A percentile compares a stretch with the other conserved stretches of the same genome.
Conservation (phyloP, 176 grass and related monocot species). For the Cocos nucifera region DNA sequence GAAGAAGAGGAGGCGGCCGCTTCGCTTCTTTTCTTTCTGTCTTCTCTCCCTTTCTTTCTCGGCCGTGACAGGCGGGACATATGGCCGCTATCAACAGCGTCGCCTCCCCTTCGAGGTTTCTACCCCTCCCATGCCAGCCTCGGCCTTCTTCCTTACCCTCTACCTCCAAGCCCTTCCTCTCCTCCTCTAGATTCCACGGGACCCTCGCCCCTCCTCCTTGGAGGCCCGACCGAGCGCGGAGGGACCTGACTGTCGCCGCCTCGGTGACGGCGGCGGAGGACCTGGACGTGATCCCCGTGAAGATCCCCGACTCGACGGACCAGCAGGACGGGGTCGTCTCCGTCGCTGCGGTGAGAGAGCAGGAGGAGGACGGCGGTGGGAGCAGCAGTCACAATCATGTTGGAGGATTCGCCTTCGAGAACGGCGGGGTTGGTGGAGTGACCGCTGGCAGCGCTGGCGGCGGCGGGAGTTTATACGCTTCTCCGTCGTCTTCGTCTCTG, state of each 20-base stretch:
- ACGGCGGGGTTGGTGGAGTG: not conserved
- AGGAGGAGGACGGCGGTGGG: slow-evolving; percentile 21
- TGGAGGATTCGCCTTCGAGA: slow-evolving; percentile 15
- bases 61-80: no score
- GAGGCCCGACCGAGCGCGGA: not conserved
- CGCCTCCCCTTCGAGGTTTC: slow-evolving; percentile 4
- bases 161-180: slow-evolving; percentile 2
- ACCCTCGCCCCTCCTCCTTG: no score
- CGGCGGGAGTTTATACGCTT: slow-evolving; percentile 6
- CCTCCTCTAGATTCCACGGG: no score
- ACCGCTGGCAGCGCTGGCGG: not conserved
- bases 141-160: not conserved
- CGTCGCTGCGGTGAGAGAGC: not conserved
- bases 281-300: slow-evolving; percentile 28
- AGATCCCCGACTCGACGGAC: slow-evolving; percentile 30
- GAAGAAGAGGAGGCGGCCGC: no score
- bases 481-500: slow-evolving; percentile 2
- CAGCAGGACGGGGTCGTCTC: slow-evolving; percentile 31
- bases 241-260: not conserved
- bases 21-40: no score
- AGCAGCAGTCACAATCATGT: slow-evolving; percentile 7
- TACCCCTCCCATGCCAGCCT: not conserved
- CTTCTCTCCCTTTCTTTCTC: no score
- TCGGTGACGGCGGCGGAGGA: slow-evolving; percentile 13
- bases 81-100: slow-evolving; percentile 20